Evolutionary conservation across 768 basidiomycete genomes (phyloP), one percentile per base, ranked within the genome.

Genomic region (Calvatia gigantea): DNA sequence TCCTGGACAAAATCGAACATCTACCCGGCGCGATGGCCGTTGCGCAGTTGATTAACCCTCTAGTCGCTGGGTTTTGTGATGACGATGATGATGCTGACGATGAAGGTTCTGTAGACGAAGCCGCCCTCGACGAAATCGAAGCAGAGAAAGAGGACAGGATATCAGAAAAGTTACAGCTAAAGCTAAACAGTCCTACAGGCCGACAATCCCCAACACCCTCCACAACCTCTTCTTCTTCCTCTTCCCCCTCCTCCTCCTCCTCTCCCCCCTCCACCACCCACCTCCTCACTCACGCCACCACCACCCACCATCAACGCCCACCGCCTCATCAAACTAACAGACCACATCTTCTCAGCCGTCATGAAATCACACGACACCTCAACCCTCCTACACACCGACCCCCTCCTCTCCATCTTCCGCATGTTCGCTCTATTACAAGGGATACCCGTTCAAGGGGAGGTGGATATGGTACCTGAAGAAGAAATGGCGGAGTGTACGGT

Each of bases 1-100:
- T 98, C 15, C 79, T 98, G 15, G 94, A 96, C 67, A 91, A 86
- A 66, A 74, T 95, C 45, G 96, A 97, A 62, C 91, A 94, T 66
- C 67, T 98, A 0, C 87, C 94, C 0, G 83, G 89, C 7, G 85
- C 92, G 70, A 95, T 99, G 93, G 83, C 91, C 0, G 73, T 99
- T 52, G 84, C 90, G 0, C 89, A 95, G 64, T 83, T 98, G 53
- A 74, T 98, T 38, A 85, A 86, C 45, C 73, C 75, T 2, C 41
- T 69, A 11, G 37, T 64, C 6, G 46, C 62, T 1, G 28, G 57
- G n/a, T 54, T 32, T 44, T 42, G 37, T 17, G 41, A 8, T n/a
- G 44, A 14, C 46, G 52, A 33, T 56, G 52, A 59, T 27, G 45
- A 28, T 29, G 50, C 42, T 2, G 31, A 33, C 21, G 46, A 46